A percentile compares a stretch with the other conserved stretches of the same genome.
phyloP scores from a whole-genome alignment of 108 stramenopile species.

The Skeletonema grethae region DNA sequence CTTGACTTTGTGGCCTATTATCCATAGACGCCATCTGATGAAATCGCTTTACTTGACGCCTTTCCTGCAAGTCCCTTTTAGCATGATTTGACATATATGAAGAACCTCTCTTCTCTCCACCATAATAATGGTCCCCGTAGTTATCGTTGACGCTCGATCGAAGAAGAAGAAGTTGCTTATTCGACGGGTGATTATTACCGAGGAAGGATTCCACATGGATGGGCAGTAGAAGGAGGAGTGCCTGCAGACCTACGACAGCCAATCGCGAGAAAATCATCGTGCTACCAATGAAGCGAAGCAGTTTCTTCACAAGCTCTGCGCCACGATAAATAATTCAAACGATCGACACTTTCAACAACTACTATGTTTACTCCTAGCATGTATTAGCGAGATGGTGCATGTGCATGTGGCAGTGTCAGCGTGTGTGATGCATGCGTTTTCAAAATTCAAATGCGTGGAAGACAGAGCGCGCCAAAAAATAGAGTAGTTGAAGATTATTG shows the following conservation, averaged over 20 bases:
- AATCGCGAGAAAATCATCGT: background rate
- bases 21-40: constrained; percentile 9
- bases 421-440: too few species aligned
- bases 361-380: too few species aligned
- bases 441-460: too few species aligned
- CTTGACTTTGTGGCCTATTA: background rate
- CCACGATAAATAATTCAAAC: background rate
- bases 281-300: background rate
- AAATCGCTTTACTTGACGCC: constrained; percentile 8
- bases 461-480: too few species aligned
- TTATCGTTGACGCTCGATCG: constrained; percentile 9
- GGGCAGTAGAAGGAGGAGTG: background rate
- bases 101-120: background rate
- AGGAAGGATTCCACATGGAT: background rate
- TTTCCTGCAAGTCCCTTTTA: constrained; percentile 3
- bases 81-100: constrained; percentile 4
- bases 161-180: background rate
- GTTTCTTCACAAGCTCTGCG: background rate
- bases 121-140: background rate
- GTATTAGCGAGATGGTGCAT: too few species aligned
- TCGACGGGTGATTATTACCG: background rate
- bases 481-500: too few species aligned
- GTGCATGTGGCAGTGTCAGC: too few species aligned
- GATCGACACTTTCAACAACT: too few species aligned
- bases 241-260: background rate